These are phyloP conservation scores for Tubosaeta brunneosetosa DNA, from an alignment of 768 basidiomycete genomes.

Conservation along the genomic window DNA sequence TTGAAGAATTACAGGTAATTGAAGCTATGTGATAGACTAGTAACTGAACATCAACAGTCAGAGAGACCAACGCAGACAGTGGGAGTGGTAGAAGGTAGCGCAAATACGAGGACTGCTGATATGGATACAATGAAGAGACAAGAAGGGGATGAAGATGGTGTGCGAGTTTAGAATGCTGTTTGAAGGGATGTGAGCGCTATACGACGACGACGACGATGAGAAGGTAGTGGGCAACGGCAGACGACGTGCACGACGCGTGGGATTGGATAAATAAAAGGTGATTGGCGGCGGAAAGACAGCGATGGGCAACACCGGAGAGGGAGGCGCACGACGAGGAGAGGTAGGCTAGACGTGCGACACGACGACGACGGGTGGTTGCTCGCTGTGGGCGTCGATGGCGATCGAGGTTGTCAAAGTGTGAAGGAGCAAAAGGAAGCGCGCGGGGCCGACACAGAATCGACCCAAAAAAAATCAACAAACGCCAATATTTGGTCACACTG, in stretches of 20 bases:
- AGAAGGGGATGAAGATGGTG: conserved; percentile 22
- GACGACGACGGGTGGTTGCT: conserved; percentile 38
- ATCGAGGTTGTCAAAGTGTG: conserved; percentile 42
- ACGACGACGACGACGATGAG: conserved; percentile 24
- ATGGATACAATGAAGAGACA: conserved; percentile 40
- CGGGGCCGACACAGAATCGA: conserved; percentile 41
- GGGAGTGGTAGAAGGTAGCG: conserved; percentile 32
- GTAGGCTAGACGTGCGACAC: conserved; percentile 30
- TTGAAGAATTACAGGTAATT: conserved; percentile 28
- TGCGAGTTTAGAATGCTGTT: conserved; percentile 27
- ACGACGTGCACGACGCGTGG: conserved; percentile 48
- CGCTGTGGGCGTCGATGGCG: conserved; percentile 46
- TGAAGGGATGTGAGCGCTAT: conserved; percentile 25
- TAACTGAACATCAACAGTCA: conserved; percentile 43
- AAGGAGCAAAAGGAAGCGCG: conserved; percentile 42
- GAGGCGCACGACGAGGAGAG: conserved; percentile 16
- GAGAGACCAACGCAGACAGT: conserved; percentile 25
- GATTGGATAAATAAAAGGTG: conserved; percentile 34
- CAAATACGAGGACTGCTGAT: conserved; percentile 34
- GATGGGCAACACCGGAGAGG: conserved; percentile 21
- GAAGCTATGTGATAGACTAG: conserved; percentile 28
- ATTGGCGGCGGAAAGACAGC: conserved; percentile 19
- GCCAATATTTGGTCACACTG: conserved; percentile 36
- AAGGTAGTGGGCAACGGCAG: conserved; percentile 16
- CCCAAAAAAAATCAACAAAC: conserved; percentile 37